phyloP scores from a whole-genome alignment of 2,329 filamentous ascomycete genomes.

The Fusarium tricinctum region DNA sequence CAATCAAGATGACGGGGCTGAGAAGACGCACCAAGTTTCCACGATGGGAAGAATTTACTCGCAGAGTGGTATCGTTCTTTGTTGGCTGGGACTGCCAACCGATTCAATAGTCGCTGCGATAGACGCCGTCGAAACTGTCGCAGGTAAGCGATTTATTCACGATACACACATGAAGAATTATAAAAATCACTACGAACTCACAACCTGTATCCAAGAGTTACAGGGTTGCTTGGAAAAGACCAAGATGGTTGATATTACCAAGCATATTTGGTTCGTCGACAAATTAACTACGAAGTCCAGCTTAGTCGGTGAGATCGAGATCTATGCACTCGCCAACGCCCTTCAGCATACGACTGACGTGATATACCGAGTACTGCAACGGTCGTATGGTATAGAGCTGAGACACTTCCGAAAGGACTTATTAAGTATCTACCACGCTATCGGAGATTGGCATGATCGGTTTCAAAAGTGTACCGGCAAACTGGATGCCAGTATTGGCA shows the following conservation, averaged over 20 bases:
- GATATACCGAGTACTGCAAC: not conserved
- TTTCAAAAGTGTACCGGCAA: not conserved
- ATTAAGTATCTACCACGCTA: too few relatives aligned
- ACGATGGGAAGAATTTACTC: slow-evolving; percentile 15
- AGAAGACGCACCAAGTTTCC: slow-evolving; percentile 12
- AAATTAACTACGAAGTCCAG: not conserved
- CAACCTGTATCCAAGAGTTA: not conserved
- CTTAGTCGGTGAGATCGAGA: not conserved
- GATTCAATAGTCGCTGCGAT: not conserved
- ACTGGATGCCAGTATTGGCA: not conserved
- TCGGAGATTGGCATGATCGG: not conserved
- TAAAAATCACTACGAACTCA: not conserved
- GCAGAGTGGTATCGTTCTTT: slow-evolving; percentile 3
- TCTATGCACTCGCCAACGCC: not conserved
- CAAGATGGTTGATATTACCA: not conserved
- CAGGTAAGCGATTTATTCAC: not conserved
- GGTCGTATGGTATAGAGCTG: not conserved
- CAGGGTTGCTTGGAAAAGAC: not conserved
- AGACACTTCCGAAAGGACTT: not conserved
- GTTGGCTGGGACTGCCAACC: slow-evolving; percentile 7
- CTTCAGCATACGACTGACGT: not conserved
- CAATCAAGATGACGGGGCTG: not conserved
- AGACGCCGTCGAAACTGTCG: not conserved
- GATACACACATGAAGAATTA: not conserved
- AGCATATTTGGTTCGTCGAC: not conserved